Base-by-base conservation (phyloP, 148 eudicot species). In the Rhododendron griersonianum region DNA sequence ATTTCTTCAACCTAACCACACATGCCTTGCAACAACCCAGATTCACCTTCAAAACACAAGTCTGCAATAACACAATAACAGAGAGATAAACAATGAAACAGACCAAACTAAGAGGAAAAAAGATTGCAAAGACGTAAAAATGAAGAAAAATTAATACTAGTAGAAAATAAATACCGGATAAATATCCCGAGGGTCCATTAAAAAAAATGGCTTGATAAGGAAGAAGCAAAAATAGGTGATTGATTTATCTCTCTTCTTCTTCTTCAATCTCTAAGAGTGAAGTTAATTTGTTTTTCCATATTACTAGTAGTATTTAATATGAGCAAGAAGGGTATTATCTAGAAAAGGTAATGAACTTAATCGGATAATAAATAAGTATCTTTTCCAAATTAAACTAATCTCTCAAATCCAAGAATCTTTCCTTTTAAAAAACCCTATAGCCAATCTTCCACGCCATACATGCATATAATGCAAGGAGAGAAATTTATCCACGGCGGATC, bases 21-120 rank as follows among this genome's bases (percentile, higher is more conserved):
- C 85, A 83, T 65, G 78, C n/a, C n/a, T 44, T 8, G 71, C 85
- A 65, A 44, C 77, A 41, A 65, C 41, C 37, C 11, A 83, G 51
- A 65, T 83, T 67, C 78, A 83, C 78, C 47, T 44, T 63, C 85
- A 83, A 83, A 63, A 45, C 85, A 83, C 78, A 44, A 44, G 55
- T 67, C 78, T 83, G 57, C 73, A 82, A 81, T 16, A 81, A 53
- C 45, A 81, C 6, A 81, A 51, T 81, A n/a, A 61, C 18, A 15
- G 76, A 50, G 23, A 50, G 23, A 55, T 23, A 18, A 81, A 21
- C 15, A 25, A 48, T 79, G 5, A 48, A 25, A 79, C 1, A 25
- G 14, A 28, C 33, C 25, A 78, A 23, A 50, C 81, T 5, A n/a
- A 47, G 4, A 79, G 0, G 25, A 78, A 8, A n/a, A n/a, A 76